Conservation (phyloP, 306 rosid genomes). For the Cercis canadensis region DNA sequence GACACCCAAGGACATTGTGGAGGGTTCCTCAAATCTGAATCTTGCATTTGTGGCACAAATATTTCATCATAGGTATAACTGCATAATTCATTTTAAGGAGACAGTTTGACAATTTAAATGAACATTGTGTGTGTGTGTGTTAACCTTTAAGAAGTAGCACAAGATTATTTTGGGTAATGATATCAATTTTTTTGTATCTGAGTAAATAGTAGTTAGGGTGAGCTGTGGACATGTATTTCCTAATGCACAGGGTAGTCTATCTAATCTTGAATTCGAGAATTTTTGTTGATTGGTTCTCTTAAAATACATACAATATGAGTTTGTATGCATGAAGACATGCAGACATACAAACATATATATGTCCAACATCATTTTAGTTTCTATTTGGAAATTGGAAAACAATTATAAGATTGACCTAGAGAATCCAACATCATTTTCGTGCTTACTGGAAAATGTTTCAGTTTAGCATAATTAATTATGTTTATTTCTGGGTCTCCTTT, state of each 20-base stretch:
- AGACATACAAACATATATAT: not conserved
- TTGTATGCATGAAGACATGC: too few relatives aligned
- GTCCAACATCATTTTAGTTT: not conserved
- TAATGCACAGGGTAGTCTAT: too few relatives aligned
- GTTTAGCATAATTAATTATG: conserved; percentile 15
- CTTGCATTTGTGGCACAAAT: conserved; percentile 95
- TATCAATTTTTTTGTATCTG: too few relatives aligned
- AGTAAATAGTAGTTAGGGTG: too few relatives aligned
- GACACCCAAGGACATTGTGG: conserved; percentile 75
- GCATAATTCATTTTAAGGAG: conserved; percentile 13
- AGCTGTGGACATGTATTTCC: too few relatives aligned
- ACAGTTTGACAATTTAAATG: conserved; percentile 1
- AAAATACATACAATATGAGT: too few relatives aligned
- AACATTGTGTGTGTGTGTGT: not conserved
- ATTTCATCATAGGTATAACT: conserved; percentile 80
- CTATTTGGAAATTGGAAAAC: not conserved
- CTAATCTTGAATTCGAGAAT: too few relatives aligned
- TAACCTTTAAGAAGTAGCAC: not conserved
- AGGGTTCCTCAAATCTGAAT: conserved; percentile 86
- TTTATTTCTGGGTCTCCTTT: conserved; percentile 6
- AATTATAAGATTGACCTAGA: not conserved
- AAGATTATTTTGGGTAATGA: not conserved
- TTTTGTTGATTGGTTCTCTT: too few relatives aligned
- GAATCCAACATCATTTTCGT: conserved; percentile 8
- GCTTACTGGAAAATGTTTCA: not conserved